Percentiles rank a stretch among this genome's conserved stretches.
Evolutionary conservation across 2,329 filamentous ascomycete species (phyloP).

Genomic region (Geosmithia putterillii): DNA sequence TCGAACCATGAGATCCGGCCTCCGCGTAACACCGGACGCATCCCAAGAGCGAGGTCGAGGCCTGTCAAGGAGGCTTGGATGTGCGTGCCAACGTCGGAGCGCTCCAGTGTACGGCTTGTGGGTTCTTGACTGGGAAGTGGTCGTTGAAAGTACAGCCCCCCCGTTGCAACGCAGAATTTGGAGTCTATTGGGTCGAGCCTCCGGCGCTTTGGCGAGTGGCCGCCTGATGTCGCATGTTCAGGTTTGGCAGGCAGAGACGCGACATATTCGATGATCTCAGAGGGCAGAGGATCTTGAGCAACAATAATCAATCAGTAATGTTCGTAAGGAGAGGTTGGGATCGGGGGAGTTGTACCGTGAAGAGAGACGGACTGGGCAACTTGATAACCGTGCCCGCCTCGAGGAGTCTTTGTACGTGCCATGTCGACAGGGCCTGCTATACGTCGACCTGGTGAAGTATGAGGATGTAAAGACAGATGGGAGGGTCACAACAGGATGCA

Average conservation of each 20-base stretch:
- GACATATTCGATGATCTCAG: background rate
- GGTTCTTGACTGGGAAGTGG: conserved; percentile 7
- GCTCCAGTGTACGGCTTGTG: conserved; percentile 2
- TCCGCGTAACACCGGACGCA: background rate
- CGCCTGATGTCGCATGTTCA: background rate
- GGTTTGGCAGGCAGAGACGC: background rate
- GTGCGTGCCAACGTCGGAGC: conserved; percentile 8
- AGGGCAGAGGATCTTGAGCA: background rate
- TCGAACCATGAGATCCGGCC: background rate
- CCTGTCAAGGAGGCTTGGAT: conserved; percentile 3
- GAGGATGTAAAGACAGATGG: too few relatives aligned
- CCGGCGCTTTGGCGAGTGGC: background rate
- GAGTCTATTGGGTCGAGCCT: background rate
- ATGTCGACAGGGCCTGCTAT: too few relatives aligned
- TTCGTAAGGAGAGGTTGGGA: background rate
- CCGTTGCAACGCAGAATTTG: background rate
- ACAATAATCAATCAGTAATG: background rate
- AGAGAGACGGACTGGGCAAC: background rate
- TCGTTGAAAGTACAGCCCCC: conserved; percentile 13
- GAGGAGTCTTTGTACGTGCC: too few relatives aligned
- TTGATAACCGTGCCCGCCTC: too few relatives aligned
- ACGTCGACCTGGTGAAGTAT: too few relatives aligned
- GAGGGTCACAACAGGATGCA: too few relatives aligned
- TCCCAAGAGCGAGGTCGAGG: background rate
- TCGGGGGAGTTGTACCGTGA: background rate